Percentiles rank a stretch among this genome's conserved stretches.
These are phyloP conservation scores for Clonostachys chloroleuca DNA, from an alignment of 2,329 filamentous ascomycete genomes.

Conservation along the genomic window DNA sequence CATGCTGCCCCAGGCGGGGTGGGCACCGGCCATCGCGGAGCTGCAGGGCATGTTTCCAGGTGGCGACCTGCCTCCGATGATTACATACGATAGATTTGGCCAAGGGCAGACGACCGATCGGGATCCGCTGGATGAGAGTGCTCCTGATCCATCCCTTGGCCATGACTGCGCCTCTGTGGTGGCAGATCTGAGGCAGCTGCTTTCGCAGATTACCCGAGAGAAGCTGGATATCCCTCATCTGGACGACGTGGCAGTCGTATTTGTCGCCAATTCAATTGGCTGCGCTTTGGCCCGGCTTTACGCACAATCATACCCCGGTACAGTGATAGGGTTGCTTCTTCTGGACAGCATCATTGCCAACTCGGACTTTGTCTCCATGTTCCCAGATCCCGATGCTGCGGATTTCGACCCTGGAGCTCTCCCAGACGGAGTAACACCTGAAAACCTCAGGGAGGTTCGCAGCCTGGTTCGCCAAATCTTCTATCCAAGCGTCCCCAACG, in stretches of 20 bases:
- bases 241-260: not conserved
- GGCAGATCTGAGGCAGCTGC: conserved; percentile 10
- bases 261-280: conserved; percentile 13
- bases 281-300: conserved; percentile 41
- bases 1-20: conserved; percentile 9
- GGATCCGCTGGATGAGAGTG: conserved; percentile 36
- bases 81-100: conserved; percentile 55
- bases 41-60: not conserved
- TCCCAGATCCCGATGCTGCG: conserved; percentile 46
- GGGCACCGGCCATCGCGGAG: conserved; percentile 6
- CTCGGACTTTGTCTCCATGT: conserved; percentile 47
- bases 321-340: conserved; percentile 40
- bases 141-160: conserved; percentile 28
- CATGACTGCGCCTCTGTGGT: conserved; percentile 38
- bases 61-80: conserved; percentile 24
- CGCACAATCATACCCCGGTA: conserved; percentile 36
- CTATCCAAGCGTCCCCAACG: conserved; percentile 10
- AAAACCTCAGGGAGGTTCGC: conserved; percentile 6
- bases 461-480: conserved; percentile 7
- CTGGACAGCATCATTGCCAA: conserved; percentile 56
- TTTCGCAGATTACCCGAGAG: no score
- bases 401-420: conserved; percentile 30
- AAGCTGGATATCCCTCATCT: conserved; percentile 2
- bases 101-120: conserved; percentile 38
- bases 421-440: conserved; percentile 4